A percentile compares a stretch with the other conserved stretches of the same genome.
Evolutionary conservation across 2,329 filamentous ascomycete species (phyloP).

Genomic region (Thielaviopsis euricoi): DNA sequence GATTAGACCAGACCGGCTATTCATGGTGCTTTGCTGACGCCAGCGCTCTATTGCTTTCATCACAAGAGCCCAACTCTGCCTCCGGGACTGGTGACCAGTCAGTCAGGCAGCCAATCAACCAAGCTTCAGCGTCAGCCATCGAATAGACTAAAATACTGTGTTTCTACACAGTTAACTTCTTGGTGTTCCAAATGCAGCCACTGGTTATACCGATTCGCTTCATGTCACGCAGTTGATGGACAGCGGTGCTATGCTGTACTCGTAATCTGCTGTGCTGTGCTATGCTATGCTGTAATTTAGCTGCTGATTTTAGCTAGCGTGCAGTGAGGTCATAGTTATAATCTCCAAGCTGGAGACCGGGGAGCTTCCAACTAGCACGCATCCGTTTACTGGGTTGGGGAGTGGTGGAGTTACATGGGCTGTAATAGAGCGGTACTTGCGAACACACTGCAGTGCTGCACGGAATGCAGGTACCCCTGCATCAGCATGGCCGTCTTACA

Average conservation of each 20-base stretch:
- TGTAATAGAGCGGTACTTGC: not conserved
- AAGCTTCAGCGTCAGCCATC: not conserved
- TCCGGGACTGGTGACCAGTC: not conserved
- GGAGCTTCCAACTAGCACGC: no score
- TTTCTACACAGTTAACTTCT: not conserved
- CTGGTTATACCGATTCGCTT: no score
- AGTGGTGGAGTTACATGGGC: not conserved
- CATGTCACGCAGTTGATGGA: no score
- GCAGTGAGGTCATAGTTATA: no score
- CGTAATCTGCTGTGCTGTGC: no score
- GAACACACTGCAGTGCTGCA: not conserved
- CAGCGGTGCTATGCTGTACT: no score
- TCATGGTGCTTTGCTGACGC: not conserved
- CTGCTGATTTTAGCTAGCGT: no score
- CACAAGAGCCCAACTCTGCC: not conserved
- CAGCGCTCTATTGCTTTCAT: not conserved
- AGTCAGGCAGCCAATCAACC: not conserved
- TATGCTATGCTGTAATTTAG: no score
- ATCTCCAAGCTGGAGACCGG: no score
- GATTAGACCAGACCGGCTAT: not conserved
- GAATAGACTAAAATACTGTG: not conserved
- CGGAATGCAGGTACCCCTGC: not conserved
- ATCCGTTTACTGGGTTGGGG: no score
- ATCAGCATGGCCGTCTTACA: not conserved
- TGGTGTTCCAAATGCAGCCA: no score